These are phyloP conservation scores for Elsinoe necatrix DNA, from an alignment of 2,329 filamentous ascomycete genomes.

Conservation along the genomic window DNA sequence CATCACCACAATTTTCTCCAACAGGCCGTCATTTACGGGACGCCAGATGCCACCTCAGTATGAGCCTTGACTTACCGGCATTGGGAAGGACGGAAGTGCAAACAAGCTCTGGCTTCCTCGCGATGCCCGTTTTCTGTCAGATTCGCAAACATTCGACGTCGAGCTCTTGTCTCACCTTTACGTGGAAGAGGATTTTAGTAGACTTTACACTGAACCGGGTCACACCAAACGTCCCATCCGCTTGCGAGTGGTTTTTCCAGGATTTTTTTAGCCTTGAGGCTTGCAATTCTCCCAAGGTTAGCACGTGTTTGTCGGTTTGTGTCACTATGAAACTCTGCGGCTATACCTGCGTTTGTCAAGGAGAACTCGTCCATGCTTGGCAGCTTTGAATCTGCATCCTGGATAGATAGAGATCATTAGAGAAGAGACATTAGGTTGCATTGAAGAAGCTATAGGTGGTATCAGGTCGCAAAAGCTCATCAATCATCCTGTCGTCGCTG, in stretches of 20 bases:
- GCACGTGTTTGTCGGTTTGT: slow-evolving; percentile 5
- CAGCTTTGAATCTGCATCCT: not conserved
- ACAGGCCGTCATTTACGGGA: not conserved
- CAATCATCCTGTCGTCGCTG: not conserved
- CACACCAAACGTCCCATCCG: not conserved
- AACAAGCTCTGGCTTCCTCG: not conserved
- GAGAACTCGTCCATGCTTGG: not conserved
- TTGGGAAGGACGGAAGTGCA: not conserved
- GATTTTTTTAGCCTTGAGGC: not conserved
- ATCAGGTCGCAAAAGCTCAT: not conserved
- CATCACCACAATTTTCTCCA: not conserved
- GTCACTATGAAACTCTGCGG: slow-evolving; percentile 2
- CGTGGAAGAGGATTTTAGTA: not conserved
- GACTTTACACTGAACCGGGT: not conserved
- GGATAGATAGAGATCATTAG: not conserved
- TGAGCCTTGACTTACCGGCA: not conserved
- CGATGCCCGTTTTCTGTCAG: slow-evolving; percentile 1
- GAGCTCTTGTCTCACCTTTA: not conserved
- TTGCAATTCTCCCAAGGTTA: not conserved
- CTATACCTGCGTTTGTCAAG: not conserved
- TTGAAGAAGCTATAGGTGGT: not conserved
- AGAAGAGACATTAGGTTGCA: not conserved
- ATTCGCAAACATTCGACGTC: not conserved
- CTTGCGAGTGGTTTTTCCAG: not conserved
- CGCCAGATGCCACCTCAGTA: not conserved